Percentiles rank a stretch among this genome's conserved stretches.
Evolutionary conservation across 2,329 filamentous ascomycete genomes (phyloP).

Genomic region (Pseudogymnoascus sp.): DNA sequence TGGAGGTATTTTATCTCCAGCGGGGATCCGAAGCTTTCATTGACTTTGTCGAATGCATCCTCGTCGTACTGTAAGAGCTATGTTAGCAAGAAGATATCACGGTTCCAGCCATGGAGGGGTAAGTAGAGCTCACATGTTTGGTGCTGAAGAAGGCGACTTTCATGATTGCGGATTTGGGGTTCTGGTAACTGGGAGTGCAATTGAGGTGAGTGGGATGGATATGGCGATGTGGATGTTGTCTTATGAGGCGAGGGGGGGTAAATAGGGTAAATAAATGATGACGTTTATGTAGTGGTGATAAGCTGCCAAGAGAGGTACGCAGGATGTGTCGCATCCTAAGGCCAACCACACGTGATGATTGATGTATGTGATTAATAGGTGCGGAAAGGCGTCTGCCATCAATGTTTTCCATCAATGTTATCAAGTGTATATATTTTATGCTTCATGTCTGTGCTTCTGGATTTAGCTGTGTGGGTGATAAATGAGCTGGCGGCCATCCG

Average conservation of each 20-base stretch:
- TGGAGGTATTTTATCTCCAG: not conserved
- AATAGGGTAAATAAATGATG: not conserved
- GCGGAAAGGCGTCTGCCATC: not conserved
- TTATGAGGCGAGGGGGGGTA: not conserved
- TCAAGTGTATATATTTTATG: not conserved
- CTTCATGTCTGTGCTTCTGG: not conserved
- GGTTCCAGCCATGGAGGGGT: not conserved
- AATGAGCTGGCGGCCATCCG: not conserved
- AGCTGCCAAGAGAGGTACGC: not conserved
- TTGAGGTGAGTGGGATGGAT: not conserved
- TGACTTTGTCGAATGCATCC: not conserved
- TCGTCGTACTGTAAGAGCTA: not conserved
- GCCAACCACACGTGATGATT: not conserved
- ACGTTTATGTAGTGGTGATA: not conserved
- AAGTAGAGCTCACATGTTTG: not conserved
- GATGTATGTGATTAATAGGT: not conserved
- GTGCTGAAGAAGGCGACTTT: constrained; percentile 1
- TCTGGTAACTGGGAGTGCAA: not conserved
- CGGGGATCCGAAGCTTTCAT: not conserved
- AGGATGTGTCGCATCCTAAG: not conserved
- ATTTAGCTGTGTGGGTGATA: not conserved
- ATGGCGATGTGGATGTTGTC: not conserved
- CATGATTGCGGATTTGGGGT: not conserved
- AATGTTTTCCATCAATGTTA: not conserved
- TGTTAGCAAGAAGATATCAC: not conserved